Base-by-base conservation (phyloP, 305 asterid genomes). In the Fraxinus velutina region DNA sequence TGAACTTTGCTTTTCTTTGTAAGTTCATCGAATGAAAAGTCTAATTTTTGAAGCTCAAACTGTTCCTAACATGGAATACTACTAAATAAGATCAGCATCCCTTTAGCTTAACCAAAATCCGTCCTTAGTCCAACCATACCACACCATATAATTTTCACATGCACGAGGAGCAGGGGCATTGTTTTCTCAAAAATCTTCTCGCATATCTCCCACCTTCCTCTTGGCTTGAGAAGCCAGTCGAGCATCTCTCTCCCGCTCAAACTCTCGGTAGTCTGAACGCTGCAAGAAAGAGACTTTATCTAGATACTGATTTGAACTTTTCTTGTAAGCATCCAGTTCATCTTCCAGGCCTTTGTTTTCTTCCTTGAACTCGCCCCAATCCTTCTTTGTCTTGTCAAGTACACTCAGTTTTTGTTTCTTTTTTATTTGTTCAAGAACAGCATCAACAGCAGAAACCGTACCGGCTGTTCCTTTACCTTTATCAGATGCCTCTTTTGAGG, bases 311-410 rank as follows among this genome's bases (percentile, higher is more conserved):
- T 95, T 92, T 15, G 97, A 89, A 82, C 98, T 95, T 86, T 93
- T 95, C 91, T 92, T 92, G 94, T 94, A 95, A 17, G 96, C 96
- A 78, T 92, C 99, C 27, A 95, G 89, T 83, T 95, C 99, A 0
- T 94, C 97, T 85, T 92, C 99, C 89, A 94, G 57, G 81, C 98
- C 99, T 88, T 75, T 91, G 64, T 91, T 89, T 44, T 92, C 98
- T 0, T 85, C 98, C 90, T 95, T 95, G 91, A 87, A 95, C 87
- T 92, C 99, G 8, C 97, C 97, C 98, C 99, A 95, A 85, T 94
- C 99, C 87, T 91, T 94, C 89, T 92, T 95, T 12, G 99, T 91
- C 92, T 95, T 95, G 72, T 95, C 99, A 24, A 95, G 97, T 32
- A 95, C 99, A 50, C 96, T 94, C 5, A 95, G 95, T 85, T 92